phyloP scores from a whole-genome alignment of 306 rosid genomes.

The Malus orientalis region DNA sequence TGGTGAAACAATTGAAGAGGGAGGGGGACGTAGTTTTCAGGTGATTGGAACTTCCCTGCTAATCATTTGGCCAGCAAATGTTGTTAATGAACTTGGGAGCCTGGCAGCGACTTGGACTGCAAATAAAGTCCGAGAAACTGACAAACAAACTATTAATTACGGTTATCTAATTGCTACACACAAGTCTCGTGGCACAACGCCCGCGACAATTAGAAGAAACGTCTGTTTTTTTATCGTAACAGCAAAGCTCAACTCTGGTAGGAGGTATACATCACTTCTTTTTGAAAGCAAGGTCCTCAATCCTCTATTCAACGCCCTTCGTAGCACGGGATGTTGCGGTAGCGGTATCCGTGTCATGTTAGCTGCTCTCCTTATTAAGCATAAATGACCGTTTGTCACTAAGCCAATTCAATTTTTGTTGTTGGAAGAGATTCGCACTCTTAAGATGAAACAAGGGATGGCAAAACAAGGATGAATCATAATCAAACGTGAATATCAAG shows the following conservation, averaged over 20 bases:
- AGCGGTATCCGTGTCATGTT: neutral
- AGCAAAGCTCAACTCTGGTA: slow-evolving; percentile 25
- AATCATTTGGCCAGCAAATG: slow-evolving; percentile 10
- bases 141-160: neutral
- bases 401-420: no score
- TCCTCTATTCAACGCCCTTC: neutral
- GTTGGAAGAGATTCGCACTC: no score
- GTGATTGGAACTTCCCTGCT: slow-evolving; percentile 35
- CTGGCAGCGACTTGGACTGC: neutral
- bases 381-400: no score
- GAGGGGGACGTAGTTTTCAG: slow-evolving; percentile 32
- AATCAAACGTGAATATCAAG: no score
- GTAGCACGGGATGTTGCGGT: neutral
- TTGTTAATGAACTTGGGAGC: neutral
- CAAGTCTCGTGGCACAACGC: neutral
- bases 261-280: slow-evolving; percentile 8
- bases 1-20: slow-evolving; percentile 21
- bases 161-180: neutral
- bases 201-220: neutral
- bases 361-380: neutral
- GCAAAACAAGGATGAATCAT: no score
- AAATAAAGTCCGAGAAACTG: neutral
- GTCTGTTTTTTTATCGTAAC: slow-evolving; percentile 13
- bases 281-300: neutral
- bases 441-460: no score